Conservation (phyloP, 192 early-diverging fungal species). For the Lobosporangium transversale region DNA sequence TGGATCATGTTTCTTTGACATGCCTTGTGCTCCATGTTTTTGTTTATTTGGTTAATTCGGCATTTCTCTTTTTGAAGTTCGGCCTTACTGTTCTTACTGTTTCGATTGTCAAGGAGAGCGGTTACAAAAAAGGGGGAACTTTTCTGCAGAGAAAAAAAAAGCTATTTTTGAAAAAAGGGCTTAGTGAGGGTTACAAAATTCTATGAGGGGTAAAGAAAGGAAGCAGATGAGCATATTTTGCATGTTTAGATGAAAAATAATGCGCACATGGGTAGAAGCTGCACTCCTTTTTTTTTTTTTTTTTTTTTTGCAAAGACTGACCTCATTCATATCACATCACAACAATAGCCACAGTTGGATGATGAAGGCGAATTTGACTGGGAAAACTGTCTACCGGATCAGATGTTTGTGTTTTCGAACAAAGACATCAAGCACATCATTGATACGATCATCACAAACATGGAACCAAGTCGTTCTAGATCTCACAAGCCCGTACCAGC, state of each 20-base stretch:
- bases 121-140: no score
- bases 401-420: constrained; percentile 96
- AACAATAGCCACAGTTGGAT: constrained; percentile 53
- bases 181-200: not conserved
- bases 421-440: constrained; percentile 79
- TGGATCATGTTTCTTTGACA: not conserved
- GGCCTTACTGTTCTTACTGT: no score
- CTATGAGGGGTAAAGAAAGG: constrained; percentile 2
- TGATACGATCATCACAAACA: constrained; percentile 71
- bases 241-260: not conserved
- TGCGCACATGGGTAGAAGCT: constrained; percentile 5
- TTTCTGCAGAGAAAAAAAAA: no score
- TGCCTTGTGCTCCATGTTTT: not conserved
- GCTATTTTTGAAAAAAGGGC: constrained; percentile 34
- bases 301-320: not conserved
- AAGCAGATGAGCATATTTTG: constrained; percentile 11
- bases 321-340: no score
- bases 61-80: not conserved
- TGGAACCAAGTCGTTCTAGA: constrained; percentile 69
- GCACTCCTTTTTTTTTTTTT: constrained; percentile 10
- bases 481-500: constrained; percentile 79
- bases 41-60: not conserved
- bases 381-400: constrained; percentile 83
- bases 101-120: no score
- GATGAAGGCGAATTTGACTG: constrained; percentile 76